Base-by-base conservation (phyloP, 371 early-diverging fungal genomes). In the Amoeboaphelidium protococcarum region DNA sequence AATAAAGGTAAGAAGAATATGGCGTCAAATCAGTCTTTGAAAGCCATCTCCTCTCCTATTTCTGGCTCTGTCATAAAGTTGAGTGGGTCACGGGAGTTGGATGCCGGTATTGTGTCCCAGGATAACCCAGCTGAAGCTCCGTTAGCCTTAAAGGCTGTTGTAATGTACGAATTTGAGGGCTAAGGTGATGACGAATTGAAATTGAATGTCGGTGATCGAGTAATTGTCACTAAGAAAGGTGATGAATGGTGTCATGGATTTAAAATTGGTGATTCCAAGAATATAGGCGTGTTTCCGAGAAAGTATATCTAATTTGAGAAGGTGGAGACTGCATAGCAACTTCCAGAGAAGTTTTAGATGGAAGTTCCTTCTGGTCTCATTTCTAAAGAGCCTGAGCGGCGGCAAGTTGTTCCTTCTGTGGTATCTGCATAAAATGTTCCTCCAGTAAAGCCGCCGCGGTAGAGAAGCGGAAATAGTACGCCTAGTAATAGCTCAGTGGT, bases 251-350 rank as follows among this genome's bases (percentile, higher is more conserved):
- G 27, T n/a, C 44, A 23, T 6, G 44, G 27, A 23, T 44, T 23
- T 23, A 44, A n/a, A n/a, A n/a, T n/a, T 44, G 12, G 24, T 55
- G 71, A 73, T 57, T 70, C 74, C 4, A 74, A 74, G 48, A 69
- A 67, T 49, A 66, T 74, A 13, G 82, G 80, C 19, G 82, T 82
- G 85, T 76, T n/a, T n/a, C n/a, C n/a, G n/a, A 75, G 75, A 69
- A 60, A 43, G 68, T 71, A 16, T 56, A 64, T 24, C 43, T 60
- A 37, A 55, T 61, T 12, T 46, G 45, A 2, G 45, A 54, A 3
- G 47, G 54, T n/a, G 53, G 37, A 1, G 58, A 57, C 10, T 47
- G 55, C 41, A 64, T 66, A 23, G 72, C 68, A 3, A 69, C 72
- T 2, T 54, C 54, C n/a, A 52, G 48, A 42, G 74, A 59, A 57